Evolutionary conservation across 2,329 filamentous ascomycete species (phyloP).

Genomic region (Verticillium klebahnii): DNA sequence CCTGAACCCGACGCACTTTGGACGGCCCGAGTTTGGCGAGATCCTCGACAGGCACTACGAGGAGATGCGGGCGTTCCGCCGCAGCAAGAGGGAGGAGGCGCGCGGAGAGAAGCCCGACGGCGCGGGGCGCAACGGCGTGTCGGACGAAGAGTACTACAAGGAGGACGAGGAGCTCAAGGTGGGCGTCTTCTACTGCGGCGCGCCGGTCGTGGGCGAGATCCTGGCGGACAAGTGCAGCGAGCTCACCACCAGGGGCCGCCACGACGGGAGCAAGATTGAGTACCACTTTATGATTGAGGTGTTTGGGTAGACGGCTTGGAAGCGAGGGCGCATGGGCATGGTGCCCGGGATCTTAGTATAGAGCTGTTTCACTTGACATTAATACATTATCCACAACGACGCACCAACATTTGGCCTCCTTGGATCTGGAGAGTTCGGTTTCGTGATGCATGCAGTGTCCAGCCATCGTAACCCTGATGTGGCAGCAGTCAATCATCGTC

Average conservation of each 20-base stretch:
- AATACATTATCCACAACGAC: not conserved
- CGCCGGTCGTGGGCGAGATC: conserved; percentile 50
- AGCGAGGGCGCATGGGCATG: not conserved
- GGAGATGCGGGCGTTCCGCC: conserved; percentile 39
- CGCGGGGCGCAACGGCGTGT: not conserved
- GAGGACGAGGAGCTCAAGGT: conserved; percentile 37
- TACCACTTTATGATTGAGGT: conserved; percentile 57
- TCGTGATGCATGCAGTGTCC: no score
- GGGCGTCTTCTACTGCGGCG: conserved; percentile 53
- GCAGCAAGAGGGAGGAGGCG: conserved; percentile 15
- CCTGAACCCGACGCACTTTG: conserved; percentile 48
- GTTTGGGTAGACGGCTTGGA: conserved; percentile 33
- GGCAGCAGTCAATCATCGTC: no score
- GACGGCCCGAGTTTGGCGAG: conserved; percentile 45
- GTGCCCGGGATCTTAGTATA: not conserved
- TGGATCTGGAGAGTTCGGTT: no score
- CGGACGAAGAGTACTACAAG: conserved; percentile 7
- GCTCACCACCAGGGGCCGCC: conserved; percentile 43
- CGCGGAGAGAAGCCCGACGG: conserved; percentile 2
- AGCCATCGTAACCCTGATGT: no score
- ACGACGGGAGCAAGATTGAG: conserved; percentile 47
- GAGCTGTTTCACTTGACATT: not conserved
- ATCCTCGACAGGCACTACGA: conserved; percentile 52
- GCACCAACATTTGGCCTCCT: no score
- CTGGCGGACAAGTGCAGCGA: conserved; percentile 48